These are phyloP conservation scores for Globomyces pollinis-pini DNA, from an alignment of 192 early-diverging fungal species.

Conservation along the genomic window DNA sequence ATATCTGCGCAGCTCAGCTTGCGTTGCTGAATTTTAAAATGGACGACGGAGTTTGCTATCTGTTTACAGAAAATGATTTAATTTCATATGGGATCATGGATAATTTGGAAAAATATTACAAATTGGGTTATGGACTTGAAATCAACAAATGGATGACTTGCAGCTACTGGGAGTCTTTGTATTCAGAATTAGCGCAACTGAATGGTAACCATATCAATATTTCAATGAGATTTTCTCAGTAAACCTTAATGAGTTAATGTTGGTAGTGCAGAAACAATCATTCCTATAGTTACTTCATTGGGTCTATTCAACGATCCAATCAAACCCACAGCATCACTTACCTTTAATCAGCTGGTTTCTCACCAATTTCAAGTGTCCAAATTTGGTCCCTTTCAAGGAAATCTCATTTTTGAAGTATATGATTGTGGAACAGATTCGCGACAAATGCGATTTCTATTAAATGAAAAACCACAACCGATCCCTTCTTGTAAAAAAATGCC, in stretches of 20 bases:
- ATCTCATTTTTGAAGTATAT: constrained; percentile 7
- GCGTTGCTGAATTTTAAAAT: background rate
- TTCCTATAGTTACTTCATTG: constrained; percentile 4
- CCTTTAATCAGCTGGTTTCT: background rate
- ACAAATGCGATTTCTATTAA: background rate
- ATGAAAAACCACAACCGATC: background rate
- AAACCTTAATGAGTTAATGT: too few species aligned
- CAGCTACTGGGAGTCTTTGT: background rate
- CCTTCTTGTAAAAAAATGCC: background rate
- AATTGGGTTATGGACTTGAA: background rate
- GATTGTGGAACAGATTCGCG: background rate
- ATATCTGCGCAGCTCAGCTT: constrained; percentile 4
- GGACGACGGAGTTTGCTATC: background rate
- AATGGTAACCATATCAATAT: background rate
- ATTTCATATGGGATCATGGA: background rate
- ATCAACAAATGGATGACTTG: background rate
- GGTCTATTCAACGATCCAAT: constrained; percentile 3
- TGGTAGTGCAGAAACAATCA: constrained; percentile 7
- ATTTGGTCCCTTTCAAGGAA: background rate
- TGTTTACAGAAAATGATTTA: background rate
- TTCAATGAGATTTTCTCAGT: constrained; percentile 1
- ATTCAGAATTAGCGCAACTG: background rate
- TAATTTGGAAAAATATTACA: constrained; percentile 6
- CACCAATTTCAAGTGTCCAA: background rate
- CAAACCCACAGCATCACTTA: background rate